These are phyloP conservation scores for Coemansia sp. DNA, from an alignment of 192 early-diverging fungal species.

Conservation along the genomic window DNA sequence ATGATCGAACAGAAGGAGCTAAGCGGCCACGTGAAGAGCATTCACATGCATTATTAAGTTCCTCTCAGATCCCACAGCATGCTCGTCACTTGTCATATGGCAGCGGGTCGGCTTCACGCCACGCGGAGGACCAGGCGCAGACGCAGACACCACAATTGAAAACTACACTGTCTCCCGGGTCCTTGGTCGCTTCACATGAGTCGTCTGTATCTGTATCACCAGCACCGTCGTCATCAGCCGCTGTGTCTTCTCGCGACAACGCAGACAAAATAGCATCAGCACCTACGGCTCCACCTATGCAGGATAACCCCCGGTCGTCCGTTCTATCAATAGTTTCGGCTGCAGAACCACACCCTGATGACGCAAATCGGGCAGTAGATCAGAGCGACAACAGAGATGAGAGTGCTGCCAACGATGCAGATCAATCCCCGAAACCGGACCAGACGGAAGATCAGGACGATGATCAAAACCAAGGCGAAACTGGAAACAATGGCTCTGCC, in stretches of 20 bases:
- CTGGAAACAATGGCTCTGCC: slow-evolving; percentile 4
- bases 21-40: slow-evolving; percentile 25
- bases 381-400: too few relatives aligned
- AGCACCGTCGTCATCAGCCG: slow-evolving; percentile 9
- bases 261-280: not conserved
- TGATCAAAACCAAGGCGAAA: not conserved
- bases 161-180: not conserved
- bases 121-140: too few relatives aligned
- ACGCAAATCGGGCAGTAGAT: not conserved
- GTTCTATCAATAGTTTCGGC: not conserved
- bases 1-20: slow-evolving; percentile 12
- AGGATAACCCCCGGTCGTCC: not conserved
- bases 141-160: too few relatives aligned
- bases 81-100: not conserved
- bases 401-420: not conserved
- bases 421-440: not conserved
- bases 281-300: not conserved
- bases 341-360: not conserved
- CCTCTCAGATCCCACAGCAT: not conserved
- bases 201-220: slow-evolving; percentile 25
- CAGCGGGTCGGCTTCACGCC: not conserved
- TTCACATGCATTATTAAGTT: not conserved
- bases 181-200: not conserved
- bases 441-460: not conserved
- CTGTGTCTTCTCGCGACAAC: not conserved